Base-by-base conservation (phyloP, 2,329 filamentous ascomycete genomes). In the Beauveria varroae region DNA sequence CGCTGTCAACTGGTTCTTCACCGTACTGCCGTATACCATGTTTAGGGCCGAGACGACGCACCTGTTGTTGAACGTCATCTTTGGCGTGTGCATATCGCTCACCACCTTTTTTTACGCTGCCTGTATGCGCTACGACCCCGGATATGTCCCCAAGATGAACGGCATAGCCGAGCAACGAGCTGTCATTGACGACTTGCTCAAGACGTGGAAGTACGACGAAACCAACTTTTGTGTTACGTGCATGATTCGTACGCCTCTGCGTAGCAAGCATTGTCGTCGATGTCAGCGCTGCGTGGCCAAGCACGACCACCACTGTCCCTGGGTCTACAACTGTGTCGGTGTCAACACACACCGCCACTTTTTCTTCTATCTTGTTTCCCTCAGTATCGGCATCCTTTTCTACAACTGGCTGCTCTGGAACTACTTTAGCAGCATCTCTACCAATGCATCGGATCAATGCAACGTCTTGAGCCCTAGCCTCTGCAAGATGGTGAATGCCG, bases 321-420 rank as follows among this genome's bases (percentile, higher is more conserved):
- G 95, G 95, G 90, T 98, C 26, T 90, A 96, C 76, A 98, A 97
- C 74, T 99, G 95, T 69, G 85, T 99, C 47, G 95, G 91, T 49
- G 85, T 95, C 65, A 98, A 98, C 77, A 99, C 98, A 73, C 90
- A 98, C 70, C 87, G 95, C 16, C 93, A 97, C 68, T 99, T 99
- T 74, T 89, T 97, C 69, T 78, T 97, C 55, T 99, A 98, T 72
- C 83, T 99, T 20, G 77, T 96, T 47, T 86, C 77, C 68, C 77
- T 99, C 64, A 89, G 91, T 60, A 65, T 89, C 18, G 91, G 91
- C 34, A 88, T 98, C 41, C 65, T 90, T 3, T 68, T 85, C 2
- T 87, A 92, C 66, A 84, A 96, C 66, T 85, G 83, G 72, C 72
- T 97, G 43, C 80, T 87, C 22, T 86, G 93, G 68, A 80, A 82